Percentiles rank a stretch among this genome's conserved stretches.
phyloP scores from a whole-genome alignment of 148 eudicot species.

The Silene conica region DNA sequence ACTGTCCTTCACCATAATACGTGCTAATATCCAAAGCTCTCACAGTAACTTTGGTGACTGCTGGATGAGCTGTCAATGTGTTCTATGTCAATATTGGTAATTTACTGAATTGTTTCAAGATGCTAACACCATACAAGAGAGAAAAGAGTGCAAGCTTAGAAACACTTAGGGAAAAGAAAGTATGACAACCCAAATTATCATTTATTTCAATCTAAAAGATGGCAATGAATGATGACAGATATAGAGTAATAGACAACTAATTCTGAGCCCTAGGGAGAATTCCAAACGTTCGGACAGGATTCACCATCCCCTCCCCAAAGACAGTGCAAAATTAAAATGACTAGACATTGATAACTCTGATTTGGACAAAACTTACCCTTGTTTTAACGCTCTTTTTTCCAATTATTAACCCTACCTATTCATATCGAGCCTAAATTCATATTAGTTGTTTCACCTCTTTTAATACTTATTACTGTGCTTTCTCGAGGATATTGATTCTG shows the following conservation, averaged over 20 bases:
- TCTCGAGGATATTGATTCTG: not conserved
- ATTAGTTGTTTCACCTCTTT: not conserved
- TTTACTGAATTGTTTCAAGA: conserved; percentile 1
- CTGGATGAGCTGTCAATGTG: conserved; percentile 64
- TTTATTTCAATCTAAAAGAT: not conserved
- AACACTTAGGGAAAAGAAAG: not conserved
- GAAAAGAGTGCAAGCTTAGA: not conserved
- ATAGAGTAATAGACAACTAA: not conserved
- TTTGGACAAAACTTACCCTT: not conserved
- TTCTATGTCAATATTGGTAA: conserved; percentile 20
- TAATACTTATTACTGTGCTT: not conserved
- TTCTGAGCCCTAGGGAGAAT: not conserved
- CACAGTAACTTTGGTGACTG: conserved; percentile 55
- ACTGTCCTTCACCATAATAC: conserved; percentile 77
- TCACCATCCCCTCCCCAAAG: not conserved
- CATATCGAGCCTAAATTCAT: not conserved
- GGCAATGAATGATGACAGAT: not conserved
- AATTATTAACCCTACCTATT: not conserved
- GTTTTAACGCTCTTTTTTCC: not conserved
- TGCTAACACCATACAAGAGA: not conserved
- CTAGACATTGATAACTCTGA: not conserved
- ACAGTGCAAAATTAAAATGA: not conserved
- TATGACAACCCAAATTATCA: not conserved
- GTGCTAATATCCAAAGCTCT: conserved; percentile 45
- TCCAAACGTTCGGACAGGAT: not conserved